Evolutionary conservation across 1,139 yeast species (phyloP), one percentile per base, ranked within the genome.

Genomic region (Yamadazyma diospyri): DNA sequence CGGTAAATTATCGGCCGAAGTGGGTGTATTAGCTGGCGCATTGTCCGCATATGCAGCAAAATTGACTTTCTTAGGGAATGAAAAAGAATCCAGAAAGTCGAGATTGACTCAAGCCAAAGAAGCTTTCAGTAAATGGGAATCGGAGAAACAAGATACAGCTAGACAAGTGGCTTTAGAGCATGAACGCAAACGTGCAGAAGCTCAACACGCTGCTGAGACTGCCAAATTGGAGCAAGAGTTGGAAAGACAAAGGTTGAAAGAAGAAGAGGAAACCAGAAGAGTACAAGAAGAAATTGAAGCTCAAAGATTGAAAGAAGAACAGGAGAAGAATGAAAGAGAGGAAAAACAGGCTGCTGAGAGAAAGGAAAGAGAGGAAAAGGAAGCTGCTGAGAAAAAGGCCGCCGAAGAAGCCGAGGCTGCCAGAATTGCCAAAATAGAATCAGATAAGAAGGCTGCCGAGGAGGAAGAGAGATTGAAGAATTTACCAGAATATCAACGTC

Each of bases 191-290:
- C 62, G 77, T 44, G 51, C 64, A 15, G 72, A 67, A 45, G 77
- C 74, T 24, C 60, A 61, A 28, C 64, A 69, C 43, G 76, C 66
- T 27, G 74, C 68, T 36, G 77, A 69, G 42, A 67, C 72, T 34
- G 59, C 61, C 42, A 62, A 59, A 45, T 48, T 64, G 22, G 63
- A 69, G 45, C 75, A 66, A 38, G 77, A 72, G 45, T 58, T 72
- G 36, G 75, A 69, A 41, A 59, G 59, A 43, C 41, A 51, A 47
- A 57, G 68, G 46, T 37, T 57, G 29, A 61, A 55, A 37, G 56
- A 61, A 46, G 62, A 61, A 43, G 58, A 53, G 29, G 69, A 57
- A 39, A 55, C 57, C 33, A 46, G 46, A 38, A 50, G 52, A 38
- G 45, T 43, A 35, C 51, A 58, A 34, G 63, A 64, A 39, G 59